Base-by-base conservation (phyloP, 2,329 filamentous ascomycete species). In the Calonectria pseudoreteaudii region DNA sequence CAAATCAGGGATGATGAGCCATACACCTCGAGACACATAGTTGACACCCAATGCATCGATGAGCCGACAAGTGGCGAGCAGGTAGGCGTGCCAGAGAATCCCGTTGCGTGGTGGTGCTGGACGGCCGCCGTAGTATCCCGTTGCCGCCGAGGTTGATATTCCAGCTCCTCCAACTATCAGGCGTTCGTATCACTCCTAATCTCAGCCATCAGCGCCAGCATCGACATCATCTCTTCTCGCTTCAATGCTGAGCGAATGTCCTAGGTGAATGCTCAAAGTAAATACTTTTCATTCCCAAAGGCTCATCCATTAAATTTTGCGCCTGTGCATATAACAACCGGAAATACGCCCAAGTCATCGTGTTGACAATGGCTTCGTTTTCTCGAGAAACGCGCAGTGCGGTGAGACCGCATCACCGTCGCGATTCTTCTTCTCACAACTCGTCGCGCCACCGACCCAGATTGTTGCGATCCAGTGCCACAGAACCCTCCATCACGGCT, bases 401-500 rank as follows among this genome's bases (percentile, higher is more conserved):
- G 69, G 68, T 79, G 70, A 77, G 79, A 68, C 52, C 75, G 66
- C 79, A 70, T 56, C 68, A 81, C 47, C 78, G 80, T 41, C 75
- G 80, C 70, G 80, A 81, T 72, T 82, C 81, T 4, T 77, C 78
- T 20, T 78, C 76, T 38, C 76, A 81, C 56, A 74, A 74, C 65
- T 70, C 76, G 38, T 79, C 71, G 71, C 82, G 85, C 71, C 85
- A 88, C 76, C 86, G 90, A 73, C 90, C 90, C 44, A 87, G 87
- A 66, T 85, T 92, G 52, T 84, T 91, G 53, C 86, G 90, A 72
- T 88, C 90, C 34, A 87, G 86, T 68, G 88, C 88, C 38, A 92
- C 90, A 14, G 90, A 90, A 74, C 90, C 90, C 5, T 90, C 89
- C 34, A 88, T 92, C 76, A 91, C 89, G 16, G 86, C 88, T 6